phyloP scores from a whole-genome alignment of 2,329 filamentous ascomycete species.

The Venturia pyrina region DNA sequence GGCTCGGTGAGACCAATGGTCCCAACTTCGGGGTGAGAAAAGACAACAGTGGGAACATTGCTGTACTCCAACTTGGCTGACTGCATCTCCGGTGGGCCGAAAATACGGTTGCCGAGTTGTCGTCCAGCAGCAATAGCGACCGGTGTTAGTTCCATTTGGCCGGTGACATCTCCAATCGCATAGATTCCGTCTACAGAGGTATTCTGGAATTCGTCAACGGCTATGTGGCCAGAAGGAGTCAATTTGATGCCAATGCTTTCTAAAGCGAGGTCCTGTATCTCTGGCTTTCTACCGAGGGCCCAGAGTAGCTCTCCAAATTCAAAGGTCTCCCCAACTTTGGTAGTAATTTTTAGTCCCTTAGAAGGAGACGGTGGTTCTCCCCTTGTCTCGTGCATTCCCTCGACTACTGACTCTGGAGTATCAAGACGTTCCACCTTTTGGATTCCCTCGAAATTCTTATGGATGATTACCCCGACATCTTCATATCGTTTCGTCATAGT shows the following conservation, averaged over 20 bases:
- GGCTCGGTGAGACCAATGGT: constrained; percentile 41
- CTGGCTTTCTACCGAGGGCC: constrained; percentile 39
- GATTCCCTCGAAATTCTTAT: constrained; percentile 36
- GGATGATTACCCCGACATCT: constrained; percentile 36
- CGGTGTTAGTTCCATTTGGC: constrained; percentile 41
- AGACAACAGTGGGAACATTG: constrained; percentile 44
- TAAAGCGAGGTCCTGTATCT: constrained; percentile 33
- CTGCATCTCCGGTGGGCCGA: constrained; percentile 36
- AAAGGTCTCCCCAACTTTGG: constrained; percentile 32
- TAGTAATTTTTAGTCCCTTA: constrained; percentile 36
- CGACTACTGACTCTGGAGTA: neutral
- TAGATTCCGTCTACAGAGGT: constrained; percentile 38
- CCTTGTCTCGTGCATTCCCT: constrained; percentile 20
- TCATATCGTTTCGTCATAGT: constrained; percentile 43
- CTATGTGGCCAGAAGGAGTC: constrained; percentile 29
- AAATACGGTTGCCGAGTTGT: constrained; percentile 39
- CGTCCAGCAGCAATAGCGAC: constrained; percentile 44
- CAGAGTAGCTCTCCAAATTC: constrained; percentile 41
- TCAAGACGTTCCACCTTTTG: constrained; percentile 37
- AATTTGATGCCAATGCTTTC: constrained; percentile 33
- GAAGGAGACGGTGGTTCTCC: constrained; percentile 1
- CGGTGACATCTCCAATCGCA: constrained; percentile 41
- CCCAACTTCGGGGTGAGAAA: constrained; percentile 41
- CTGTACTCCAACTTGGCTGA: constrained; percentile 36
- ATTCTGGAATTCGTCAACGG: constrained; percentile 42